Conservation (phyloP, 2,329 filamentous ascomycete species). For the Coleophoma crateriformis region DNA sequence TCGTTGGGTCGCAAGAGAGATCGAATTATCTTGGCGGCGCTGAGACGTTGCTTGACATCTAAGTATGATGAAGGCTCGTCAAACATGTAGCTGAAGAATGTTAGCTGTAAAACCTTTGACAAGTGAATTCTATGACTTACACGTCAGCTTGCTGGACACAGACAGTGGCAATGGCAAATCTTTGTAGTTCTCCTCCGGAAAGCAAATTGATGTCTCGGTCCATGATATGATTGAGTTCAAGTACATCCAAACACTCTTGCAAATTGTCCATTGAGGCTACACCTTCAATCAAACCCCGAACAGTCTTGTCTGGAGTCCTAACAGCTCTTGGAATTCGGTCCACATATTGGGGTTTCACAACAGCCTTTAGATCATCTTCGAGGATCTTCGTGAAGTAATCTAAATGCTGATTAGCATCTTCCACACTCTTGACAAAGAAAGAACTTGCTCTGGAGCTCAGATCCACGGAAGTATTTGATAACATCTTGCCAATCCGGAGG, state of each 20-base stretch:
- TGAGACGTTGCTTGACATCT: slow-evolving; percentile 98
- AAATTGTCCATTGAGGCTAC: slow-evolving; percentile 74
- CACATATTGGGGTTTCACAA: slow-evolving; percentile 97
- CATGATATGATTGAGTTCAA: slow-evolving; percentile 83
- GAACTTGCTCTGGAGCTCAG: slow-evolving; percentile 84
- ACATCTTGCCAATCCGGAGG: slow-evolving; percentile 99
- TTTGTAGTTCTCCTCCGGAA: slow-evolving; percentile 95
- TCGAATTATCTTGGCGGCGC: slow-evolving; percentile 86
- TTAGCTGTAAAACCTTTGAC: slow-evolving; percentile 84
- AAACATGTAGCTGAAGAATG: slow-evolving; percentile 78
- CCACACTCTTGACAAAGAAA: not conserved
- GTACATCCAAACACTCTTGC: slow-evolving; percentile 73
- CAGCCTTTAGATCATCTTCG: slow-evolving; percentile 94
- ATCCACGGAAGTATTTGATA: slow-evolving; percentile 95
- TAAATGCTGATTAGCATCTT: slow-evolving; percentile 28
- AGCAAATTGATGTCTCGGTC: slow-evolving; percentile 86
- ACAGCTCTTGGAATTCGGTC: slow-evolving; percentile 96
- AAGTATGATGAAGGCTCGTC: slow-evolving; percentile 98
- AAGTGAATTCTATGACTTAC: slow-evolving; percentile 38
- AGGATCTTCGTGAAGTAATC: slow-evolving; percentile 99
- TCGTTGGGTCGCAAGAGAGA: slow-evolving; percentile 82
- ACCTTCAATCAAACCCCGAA: slow-evolving; percentile 71
- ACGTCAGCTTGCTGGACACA: slow-evolving; percentile 95
- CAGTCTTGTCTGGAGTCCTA: slow-evolving; percentile 72
- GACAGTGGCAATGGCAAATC: slow-evolving; percentile 93